A percentile compares a stretch with the other conserved stretches of the same genome.
Conservation (phyloP, 2,329 filamentous ascomycete species). For the Aaosphaeria arxii region DNA sequence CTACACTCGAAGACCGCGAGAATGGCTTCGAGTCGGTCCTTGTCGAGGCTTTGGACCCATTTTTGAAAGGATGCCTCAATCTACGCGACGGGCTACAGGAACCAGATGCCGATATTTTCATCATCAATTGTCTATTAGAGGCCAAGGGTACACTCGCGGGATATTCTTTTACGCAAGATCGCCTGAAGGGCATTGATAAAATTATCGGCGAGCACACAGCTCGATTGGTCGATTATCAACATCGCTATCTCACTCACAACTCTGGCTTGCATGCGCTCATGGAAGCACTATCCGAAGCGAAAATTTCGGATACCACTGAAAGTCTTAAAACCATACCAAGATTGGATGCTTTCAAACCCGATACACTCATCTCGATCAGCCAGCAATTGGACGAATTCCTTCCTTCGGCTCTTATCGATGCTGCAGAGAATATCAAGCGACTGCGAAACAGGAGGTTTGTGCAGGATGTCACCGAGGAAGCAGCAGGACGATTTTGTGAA, state of each 20-base stretch:
- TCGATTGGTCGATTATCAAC: constrained; percentile 66
- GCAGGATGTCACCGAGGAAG: constrained; percentile 75
- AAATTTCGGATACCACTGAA: constrained; percentile 40
- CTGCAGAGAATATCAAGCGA: constrained; percentile 73
- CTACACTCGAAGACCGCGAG: constrained; percentile 53
- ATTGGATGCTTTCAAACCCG: constrained; percentile 58
- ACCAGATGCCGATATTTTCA: constrained; percentile 65
- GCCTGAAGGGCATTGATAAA: constrained; percentile 55
- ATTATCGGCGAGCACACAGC: constrained; percentile 54
- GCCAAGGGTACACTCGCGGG: constrained; percentile 55
- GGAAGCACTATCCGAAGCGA: constrained; percentile 47
- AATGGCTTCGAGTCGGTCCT: constrained; percentile 73
- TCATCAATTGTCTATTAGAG: constrained; percentile 67
- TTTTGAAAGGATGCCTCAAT: constrained; percentile 70
- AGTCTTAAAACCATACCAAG: constrained; percentile 55
- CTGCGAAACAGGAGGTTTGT: constrained; percentile 71
- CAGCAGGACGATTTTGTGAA: constrained; percentile 77
- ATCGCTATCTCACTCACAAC: constrained; percentile 67
- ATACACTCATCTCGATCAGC: constrained; percentile 63
- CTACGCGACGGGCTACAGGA: constrained; percentile 60
- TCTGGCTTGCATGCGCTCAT: constrained; percentile 71
- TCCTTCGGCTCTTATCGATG: constrained; percentile 89
- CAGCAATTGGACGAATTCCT: constrained; percentile 85
- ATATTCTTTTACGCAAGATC: constrained; percentile 63
- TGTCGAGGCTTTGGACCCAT: constrained; percentile 79